Conservation (phyloP, 305 asterid species). For the Caryopteris hybrid region DNA sequence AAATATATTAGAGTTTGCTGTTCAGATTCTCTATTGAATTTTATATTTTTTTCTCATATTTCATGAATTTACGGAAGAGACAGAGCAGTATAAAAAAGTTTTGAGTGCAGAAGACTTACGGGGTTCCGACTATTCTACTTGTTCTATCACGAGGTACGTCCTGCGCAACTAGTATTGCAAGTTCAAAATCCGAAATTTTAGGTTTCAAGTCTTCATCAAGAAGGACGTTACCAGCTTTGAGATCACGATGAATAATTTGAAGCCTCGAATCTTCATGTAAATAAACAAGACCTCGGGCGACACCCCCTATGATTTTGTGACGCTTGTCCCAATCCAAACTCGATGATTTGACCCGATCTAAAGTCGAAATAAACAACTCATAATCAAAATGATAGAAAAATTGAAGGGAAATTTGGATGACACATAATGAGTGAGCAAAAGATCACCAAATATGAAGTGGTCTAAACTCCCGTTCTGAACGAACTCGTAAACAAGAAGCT, state of each 20-base stretch:
- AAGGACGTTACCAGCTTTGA: slow-evolving; percentile 18
- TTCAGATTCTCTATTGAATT: too few relatives aligned
- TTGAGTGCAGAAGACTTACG: slow-evolving; percentile 10
- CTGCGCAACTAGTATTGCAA: background rate
- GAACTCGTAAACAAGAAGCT: slow-evolving; percentile 31
- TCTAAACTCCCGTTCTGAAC: slow-evolving; percentile 37
- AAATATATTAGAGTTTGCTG: too few relatives aligned
- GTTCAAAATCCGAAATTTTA: slow-evolving; percentile 23
- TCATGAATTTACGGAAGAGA: too few relatives aligned
- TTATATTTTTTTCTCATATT: too few relatives aligned
- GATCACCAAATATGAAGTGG: slow-evolving; percentile 1
- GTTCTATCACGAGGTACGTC: background rate
- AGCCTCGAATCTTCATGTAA: slow-evolving; percentile 28
- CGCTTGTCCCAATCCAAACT: background rate
- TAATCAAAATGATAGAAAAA: background rate
- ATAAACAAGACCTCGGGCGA: slow-evolving; percentile 29
- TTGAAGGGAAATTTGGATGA: too few relatives aligned
- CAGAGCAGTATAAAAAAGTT: too few relatives aligned
- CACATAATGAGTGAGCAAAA: background rate
- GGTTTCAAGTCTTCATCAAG: slow-evolving; percentile 35
- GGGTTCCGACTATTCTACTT: background rate
- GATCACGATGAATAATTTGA: slow-evolving; percentile 23
- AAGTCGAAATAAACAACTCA: background rate
- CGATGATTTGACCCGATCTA: background rate
- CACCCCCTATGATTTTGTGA: slow-evolving; percentile 26